Base-by-base conservation (phyloP, 192 early-diverging fungal genomes). In the Lobosporangium transversale region DNA sequence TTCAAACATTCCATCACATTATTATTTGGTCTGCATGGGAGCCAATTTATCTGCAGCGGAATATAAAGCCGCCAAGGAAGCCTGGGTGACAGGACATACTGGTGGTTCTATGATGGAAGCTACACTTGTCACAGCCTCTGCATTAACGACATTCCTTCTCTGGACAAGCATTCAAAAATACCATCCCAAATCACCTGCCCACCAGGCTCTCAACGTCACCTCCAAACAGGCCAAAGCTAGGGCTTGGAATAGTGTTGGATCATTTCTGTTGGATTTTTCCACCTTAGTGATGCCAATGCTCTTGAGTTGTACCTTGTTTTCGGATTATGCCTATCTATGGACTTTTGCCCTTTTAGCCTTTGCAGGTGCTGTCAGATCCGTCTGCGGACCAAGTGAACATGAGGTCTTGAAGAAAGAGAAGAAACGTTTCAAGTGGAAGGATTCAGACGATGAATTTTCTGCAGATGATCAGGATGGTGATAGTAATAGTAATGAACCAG, bases 61-160 rank as follows among this genome's bases (percentile, higher is more conserved):
- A n/a, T 89, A 89, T 56, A 87, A 84, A 51, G 53, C 56, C 21
- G 86, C 69, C 21, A 84, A 89, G 68, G 87, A 87, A 52, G 70
- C 79, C 31, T 87, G 84, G 81, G 87, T 89, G 1, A 79, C 86
- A 3, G 79, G 82, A 24, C 81, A 82, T 49, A 69, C 64, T 24
- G 87, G 87, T n/a, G 85, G 85, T 0, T 79, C 83, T 17, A 73
- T 85, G 54, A 44, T 30, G 17, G 87, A 87, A 58, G 76, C 87
- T 8, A 81, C 78, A 20, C 54, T 70, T 9, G 61, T 85, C 24
- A 67, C 73, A 12, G 69, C 79, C 9, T 78, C 81, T 17, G 66
- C 80, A 44, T 64, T 85, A 17, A 83, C 82, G 52, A 81, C 79
- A 66, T 66, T 71, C 51, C 66, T 76, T 49, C 58, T 75, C 31